Percentiles rank a stretch among this genome's conserved stretches.
Evolutionary conservation across 2,329 filamentous ascomycete species (phyloP).

Genomic region (Zopfia rhizophila): DNA sequence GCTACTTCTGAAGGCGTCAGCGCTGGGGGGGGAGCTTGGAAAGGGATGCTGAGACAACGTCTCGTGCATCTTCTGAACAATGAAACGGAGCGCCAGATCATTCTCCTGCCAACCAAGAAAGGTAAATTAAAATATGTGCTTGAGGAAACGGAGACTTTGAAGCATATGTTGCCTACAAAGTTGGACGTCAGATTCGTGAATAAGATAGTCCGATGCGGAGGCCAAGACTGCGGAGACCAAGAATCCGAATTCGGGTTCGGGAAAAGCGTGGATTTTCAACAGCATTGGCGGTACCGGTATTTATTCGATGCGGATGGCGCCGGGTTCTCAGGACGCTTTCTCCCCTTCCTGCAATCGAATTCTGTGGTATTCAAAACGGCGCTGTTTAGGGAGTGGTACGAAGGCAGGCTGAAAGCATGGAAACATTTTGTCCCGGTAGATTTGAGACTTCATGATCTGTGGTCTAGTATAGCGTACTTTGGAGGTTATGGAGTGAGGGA

Average conservation of each 20-base stretch:
- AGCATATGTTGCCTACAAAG: conserved; percentile 61
- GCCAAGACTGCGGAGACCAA: conserved; percentile 65
- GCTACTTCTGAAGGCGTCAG: conserved; percentile 67
- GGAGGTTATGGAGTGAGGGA: conserved; percentile 41
- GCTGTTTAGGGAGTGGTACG: conserved; percentile 83
- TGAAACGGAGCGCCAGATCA: conserved; percentile 39
- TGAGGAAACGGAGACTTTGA: conserved; percentile 65
- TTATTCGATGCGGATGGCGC: conserved; percentile 77
- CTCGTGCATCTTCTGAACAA: conserved; percentile 70
- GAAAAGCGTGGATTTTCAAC: conserved; percentile 61
- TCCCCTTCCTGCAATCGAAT: conserved; percentile 72
- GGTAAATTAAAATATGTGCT: conserved; percentile 68
- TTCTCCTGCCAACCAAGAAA: conserved; percentile 58
- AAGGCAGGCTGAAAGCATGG: conserved; percentile 78
- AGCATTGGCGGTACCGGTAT: conserved; percentile 73
- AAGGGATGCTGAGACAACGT: conserved; percentile 75
- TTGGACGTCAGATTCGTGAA: conserved; percentile 68
- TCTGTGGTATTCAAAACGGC: conserved; percentile 76
- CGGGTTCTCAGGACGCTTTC: conserved; percentile 72
- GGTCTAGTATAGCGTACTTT: conserved; percentile 80
- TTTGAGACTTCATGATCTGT: conserved; percentile 75
- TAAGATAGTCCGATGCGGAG: conserved; percentile 65
- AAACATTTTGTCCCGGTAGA: conserved; percentile 84
- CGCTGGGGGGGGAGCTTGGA: conserved; percentile 66
- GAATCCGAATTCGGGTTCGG: conserved; percentile 62